Evolutionary conservation across 176 grass and related monocot species (phyloP), one percentile per base, ranked within the genome.

Genomic region (Oryza meridionalis): DNA sequence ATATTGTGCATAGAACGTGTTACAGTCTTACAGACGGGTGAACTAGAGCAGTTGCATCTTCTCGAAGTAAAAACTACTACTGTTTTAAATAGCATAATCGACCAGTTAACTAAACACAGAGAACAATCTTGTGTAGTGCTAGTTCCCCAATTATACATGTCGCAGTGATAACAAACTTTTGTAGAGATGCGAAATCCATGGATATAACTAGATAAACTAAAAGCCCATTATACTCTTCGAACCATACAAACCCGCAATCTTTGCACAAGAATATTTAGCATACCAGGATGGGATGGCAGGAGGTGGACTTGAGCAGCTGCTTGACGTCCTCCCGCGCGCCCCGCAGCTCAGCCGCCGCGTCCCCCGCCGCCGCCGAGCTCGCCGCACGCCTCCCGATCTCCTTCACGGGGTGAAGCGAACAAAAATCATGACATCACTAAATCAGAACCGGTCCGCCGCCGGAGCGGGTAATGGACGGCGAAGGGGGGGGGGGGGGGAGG

Each of bases 271-370:
- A 32, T 68, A 27, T 53, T 67, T 24, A 84, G 16, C 31, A 50
- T 88, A 97, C 94, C 88, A 97, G 83, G 88, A 94, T 94, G 50
- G 94, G 94, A 81, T 97, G 90, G 77, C 94, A 97, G 47, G 79
- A 90, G 31, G 81, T 94, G 62, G 81, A 37, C 72, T 90, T 90
- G 46, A 97, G 94, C 71, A 97, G 76, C 63, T 88, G 82, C 75
- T 79, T 94, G 61, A 97, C 87, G 84, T 97, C 92, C 76, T 92
- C 92, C 49, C 75, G 90, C 11, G 94, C 92, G n/a, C 79, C 65
- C 75, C 75, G 84, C 76, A 97, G 80, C 50, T 92, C 85, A 9
- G 67, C 72, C 12, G 73, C 24, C 19, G 44, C 43, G n/a, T 85
- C 85, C 38, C 79, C 33, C 0, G 5, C 33, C 11, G 55, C 38